Conservation (phyloP, 371 early-diverging fungal species). For the Zopfochytrium polystomum region DNA sequence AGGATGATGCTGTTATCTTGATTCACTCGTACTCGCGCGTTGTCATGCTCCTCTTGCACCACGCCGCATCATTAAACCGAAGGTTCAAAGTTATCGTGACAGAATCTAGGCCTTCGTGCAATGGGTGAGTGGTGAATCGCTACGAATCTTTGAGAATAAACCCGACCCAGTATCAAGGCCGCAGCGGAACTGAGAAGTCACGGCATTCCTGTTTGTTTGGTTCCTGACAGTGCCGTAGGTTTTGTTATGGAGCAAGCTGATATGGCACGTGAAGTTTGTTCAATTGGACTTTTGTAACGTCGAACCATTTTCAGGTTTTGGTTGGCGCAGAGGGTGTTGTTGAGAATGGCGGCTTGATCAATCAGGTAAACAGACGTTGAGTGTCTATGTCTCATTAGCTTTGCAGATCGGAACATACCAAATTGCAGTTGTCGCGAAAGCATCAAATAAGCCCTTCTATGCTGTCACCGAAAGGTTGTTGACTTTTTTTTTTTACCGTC, state of each 20-base stretch:
- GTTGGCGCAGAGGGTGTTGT: slow-evolving; percentile 98
- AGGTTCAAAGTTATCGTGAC: slow-evolving; percentile 65
- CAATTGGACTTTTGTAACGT: too few species aligned
- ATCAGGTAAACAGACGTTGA: slow-evolving; percentile 61
- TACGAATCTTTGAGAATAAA: too few species aligned
- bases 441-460: slow-evolving; percentile 90
- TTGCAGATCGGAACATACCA: slow-evolving; percentile 81
- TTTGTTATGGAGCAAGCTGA: slow-evolving; percentile 91
- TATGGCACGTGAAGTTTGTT: too few species aligned
- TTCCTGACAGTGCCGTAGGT: slow-evolving; percentile 90
- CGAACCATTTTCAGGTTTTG: too few species aligned
- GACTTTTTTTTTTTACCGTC: not conserved
- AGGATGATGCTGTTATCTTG: slow-evolving; percentile 82
- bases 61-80: slow-evolving; percentile 69
- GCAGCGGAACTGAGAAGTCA: slow-evolving; percentile 67
- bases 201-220: slow-evolving; percentile 82
- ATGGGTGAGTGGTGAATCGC: slow-evolving; percentile 70
- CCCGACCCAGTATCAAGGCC: slow-evolving; percentile 56
- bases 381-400: not conserved
- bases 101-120: slow-evolving; percentile 34
- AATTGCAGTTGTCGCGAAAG: slow-evolving; percentile 90
- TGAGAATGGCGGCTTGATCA: slow-evolving; percentile 95
- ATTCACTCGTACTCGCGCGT: slow-evolving; percentile 94
- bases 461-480: slow-evolving; percentile 86
- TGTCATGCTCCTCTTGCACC: slow-evolving; percentile 77